A percentile compares a stretch with the other conserved stretches of the same genome.
Evolutionary conservation across 495 filamentous ascomycete genomes (phyloP).

Genomic region (Xylaria bambusicola): DNA sequence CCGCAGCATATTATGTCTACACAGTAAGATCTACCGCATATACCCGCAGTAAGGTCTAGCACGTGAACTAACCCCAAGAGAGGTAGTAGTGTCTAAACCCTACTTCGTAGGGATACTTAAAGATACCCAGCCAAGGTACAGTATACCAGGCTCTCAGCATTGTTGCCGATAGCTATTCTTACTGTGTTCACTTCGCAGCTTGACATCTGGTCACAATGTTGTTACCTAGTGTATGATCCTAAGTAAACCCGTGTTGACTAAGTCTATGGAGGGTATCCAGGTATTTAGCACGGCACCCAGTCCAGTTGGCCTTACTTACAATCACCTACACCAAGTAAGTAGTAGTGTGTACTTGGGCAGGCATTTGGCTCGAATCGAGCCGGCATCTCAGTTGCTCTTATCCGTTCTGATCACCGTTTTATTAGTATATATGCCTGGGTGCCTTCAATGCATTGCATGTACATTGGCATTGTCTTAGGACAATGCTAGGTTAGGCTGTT

Average conservation of each 20-base stretch:
- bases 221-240: background rate
- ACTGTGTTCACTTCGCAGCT: conserved; percentile 2
- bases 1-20: conserved; percentile 5
- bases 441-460: background rate
- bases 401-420: conserved; percentile 12
- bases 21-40: conserved; percentile 13
- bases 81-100: background rate
- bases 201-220: conserved; percentile 2
- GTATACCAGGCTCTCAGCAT: background rate
- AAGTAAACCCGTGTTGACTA: no score
- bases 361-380: background rate
- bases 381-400: conserved; percentile 8
- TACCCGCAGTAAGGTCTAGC: conserved; percentile 2
- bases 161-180: background rate
- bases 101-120: background rate
- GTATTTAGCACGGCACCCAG: no score
- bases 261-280: no score
- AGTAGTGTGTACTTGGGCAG: no score
- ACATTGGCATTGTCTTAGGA: no score
- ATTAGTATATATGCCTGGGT: background rate
- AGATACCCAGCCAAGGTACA: background rate
- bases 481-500: no score
- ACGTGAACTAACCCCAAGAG: conserved; percentile 6
- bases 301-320: no score
- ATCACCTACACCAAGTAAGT: no score